Evolutionary conservation across 2,329 filamentous ascomycete species (phyloP).

Genomic region (Arthrobotrys megalospora): DNA sequence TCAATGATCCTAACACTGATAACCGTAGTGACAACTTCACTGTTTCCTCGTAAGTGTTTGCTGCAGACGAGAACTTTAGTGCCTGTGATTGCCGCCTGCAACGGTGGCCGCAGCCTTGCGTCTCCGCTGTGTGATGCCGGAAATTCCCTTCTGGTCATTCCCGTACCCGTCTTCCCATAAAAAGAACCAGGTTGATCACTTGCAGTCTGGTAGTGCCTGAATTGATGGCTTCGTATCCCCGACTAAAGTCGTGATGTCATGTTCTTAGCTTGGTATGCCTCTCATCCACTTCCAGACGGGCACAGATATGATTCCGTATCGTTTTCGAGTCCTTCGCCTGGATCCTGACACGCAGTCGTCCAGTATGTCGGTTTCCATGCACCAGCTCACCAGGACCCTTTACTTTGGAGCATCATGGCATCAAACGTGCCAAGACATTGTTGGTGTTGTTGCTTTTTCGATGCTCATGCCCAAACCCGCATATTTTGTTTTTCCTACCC

Average conservation of each 20-base stretch:
- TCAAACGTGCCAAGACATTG: conserved; percentile 57
- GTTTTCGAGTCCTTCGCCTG: conserved; percentile 13
- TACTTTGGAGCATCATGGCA: conserved; percentile 55
- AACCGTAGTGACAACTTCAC: conserved; percentile 2
- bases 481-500: conserved; percentile 51
- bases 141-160: conserved; percentile 27
- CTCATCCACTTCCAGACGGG: conserved; percentile 13
- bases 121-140: conserved; percentile 17
- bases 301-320: not conserved
- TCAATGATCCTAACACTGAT: conserved; percentile 1
- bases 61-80: not conserved
- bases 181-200: conserved; percentile 24
- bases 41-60: conserved; percentile 3
- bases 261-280: not conserved
- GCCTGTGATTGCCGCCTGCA: conserved; percentile 14
- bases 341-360: conserved; percentile 37
- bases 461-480: conserved; percentile 39
- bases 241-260: conserved; percentile 31
- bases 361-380: conserved; percentile 34
- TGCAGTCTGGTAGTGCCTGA: conserved; percentile 22
- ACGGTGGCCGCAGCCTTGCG: conserved; percentile 21
- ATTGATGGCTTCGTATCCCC: conserved; percentile 30
- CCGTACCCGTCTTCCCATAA: conserved; percentile 20
- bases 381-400: conserved; percentile 41
- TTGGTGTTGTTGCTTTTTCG: conserved; percentile 47